Evolutionary conservation across 75 land plant species (phyloP).

Genomic region (Cryptomeria japonica): DNA sequence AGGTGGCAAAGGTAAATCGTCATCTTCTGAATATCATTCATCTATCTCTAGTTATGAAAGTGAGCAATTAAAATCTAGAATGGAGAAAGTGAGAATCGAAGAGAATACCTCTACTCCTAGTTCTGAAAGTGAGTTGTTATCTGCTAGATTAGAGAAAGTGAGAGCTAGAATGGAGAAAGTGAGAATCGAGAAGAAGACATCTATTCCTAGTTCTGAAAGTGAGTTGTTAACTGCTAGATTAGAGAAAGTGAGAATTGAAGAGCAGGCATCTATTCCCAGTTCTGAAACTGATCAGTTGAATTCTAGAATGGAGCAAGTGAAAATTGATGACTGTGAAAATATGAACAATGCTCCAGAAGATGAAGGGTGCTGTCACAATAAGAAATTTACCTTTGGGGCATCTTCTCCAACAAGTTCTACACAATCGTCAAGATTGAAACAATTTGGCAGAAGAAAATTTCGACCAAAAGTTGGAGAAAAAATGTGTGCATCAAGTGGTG

Average conservation of each 20-base stretch:
- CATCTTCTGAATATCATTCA: background rate
- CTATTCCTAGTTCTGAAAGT: constrained; percentile 23
- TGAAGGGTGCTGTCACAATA: constrained; percentile 12
- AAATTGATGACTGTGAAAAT: constrained; percentile 21
- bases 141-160: constrained; percentile 28
- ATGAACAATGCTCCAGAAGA: constrained; percentile 21
- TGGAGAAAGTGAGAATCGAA: background rate
- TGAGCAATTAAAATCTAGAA: background rate
- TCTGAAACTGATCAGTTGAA: constrained; percentile 19
- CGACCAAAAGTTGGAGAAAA: constrained; percentile 30
- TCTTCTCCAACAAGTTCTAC: constrained; percentile 29
- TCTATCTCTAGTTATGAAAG: background rate
- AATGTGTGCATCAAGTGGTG: constrained; percentile 9
- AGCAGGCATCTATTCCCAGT: constrained; percentile 15
- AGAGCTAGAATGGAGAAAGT: background rate
- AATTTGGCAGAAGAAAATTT: constrained; percentile 39
- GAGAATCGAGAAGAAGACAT: constrained; percentile 3
- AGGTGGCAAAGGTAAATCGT: background rate
- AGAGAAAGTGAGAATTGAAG: constrained; percentile 17
- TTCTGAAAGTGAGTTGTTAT: constrained; percentile 26
- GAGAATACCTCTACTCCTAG: constrained; percentile 19
- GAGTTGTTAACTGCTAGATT: constrained; percentile 21
- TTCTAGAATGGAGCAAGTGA: constrained; percentile 24
- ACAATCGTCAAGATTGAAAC: constrained; percentile 26
- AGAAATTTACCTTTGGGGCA: constrained; percentile 63